A percentile compares a stretch with the other conserved stretches of the same genome.
Evolutionary conservation across 2,329 filamentous ascomycete genomes (phyloP).

Genomic region (Amesomyces nigricolor): DNA sequence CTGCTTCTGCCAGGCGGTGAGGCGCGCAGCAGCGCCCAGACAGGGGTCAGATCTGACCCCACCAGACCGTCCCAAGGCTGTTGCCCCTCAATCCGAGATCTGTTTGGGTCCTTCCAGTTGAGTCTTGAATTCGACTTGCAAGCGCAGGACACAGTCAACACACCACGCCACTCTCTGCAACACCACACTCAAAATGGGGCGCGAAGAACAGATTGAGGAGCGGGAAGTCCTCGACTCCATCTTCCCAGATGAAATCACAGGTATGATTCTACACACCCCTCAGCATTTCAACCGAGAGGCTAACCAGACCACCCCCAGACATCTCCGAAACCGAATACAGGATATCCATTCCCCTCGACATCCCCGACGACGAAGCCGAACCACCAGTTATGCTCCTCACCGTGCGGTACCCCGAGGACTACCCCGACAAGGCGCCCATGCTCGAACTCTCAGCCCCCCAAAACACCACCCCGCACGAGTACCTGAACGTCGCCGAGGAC

Average conservation of each 20-base stretch:
- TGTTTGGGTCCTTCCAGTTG: neutral
- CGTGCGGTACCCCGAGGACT: conserved; percentile 82
- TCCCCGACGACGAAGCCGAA: conserved; percentile 59
- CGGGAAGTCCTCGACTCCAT: conserved; percentile 97
- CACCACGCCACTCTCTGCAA: neutral
- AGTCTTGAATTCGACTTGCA: neutral
- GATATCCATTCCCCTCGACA: conserved; percentile 78
- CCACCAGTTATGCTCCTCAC: conserved; percentile 71
- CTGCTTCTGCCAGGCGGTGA: conserved; percentile 22
- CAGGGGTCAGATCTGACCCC: conserved; percentile 6
- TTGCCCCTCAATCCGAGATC: conserved; percentile 13
- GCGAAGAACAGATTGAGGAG: conserved; percentile 91
- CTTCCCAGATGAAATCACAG: conserved; percentile 94
- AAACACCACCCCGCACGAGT: conserved; percentile 61
- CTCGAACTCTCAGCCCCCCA: conserved; percentile 73
- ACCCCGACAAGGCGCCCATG: conserved; percentile 79
- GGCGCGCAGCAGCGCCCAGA: neutral
- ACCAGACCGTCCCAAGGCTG: conserved; percentile 1
- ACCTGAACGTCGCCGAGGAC: conserved; percentile 77
- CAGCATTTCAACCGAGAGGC: neutral
- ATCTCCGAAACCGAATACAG: conserved; percentile 86
- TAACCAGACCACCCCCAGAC: conserved; percentile 49
- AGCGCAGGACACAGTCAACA: too few species aligned
- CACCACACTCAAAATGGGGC: conserved; percentile 41
- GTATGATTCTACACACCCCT: conserved; percentile 37